These are phyloP conservation scores for Cynara cardunculus DNA, from an alignment of 129 eudicot species.

Conservation along the genomic window DNA sequence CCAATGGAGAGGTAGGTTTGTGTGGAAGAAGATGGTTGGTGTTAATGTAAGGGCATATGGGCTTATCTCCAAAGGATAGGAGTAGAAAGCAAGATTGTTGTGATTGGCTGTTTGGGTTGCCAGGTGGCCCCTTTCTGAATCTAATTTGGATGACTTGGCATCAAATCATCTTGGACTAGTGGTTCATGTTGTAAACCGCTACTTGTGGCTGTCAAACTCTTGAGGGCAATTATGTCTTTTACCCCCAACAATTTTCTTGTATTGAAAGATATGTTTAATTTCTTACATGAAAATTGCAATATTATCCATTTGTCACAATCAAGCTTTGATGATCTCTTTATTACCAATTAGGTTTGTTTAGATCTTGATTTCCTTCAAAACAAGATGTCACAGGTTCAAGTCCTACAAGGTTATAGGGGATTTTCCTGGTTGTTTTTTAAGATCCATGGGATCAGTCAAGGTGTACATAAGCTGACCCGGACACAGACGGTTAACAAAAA, in stretches of 20 bases:
- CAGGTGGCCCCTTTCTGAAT: conserved; percentile 59
- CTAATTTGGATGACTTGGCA: conserved; percentile 37
- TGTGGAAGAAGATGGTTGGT: conserved; percentile 23
- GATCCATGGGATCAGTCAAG: too few species aligned
- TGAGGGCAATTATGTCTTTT: background rate
- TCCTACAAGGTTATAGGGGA: too few species aligned
- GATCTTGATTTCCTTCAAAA: background rate
- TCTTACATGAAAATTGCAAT: background rate
- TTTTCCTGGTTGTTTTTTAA: too few species aligned
- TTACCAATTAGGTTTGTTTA: too few species aligned
- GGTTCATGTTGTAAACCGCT: conserved; percentile 15
- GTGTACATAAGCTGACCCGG: too few species aligned
- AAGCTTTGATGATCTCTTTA: too few species aligned
- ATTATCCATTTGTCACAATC: too few species aligned
- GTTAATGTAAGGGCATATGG: conserved; percentile 34
- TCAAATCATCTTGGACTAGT: conserved; percentile 19
- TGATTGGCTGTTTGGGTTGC: conserved; percentile 73
- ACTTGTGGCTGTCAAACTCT: conserved; percentile 21
- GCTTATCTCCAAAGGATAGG: conserved; percentile 76
- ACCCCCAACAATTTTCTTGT: background rate
- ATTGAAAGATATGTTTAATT: background rate
- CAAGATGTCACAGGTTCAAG: background rate
- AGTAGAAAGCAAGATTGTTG: conserved; percentile 26
- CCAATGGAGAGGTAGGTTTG: conserved; percentile 15
- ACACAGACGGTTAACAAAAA: too few species aligned